Conservation (phyloP, 1,284 basidiomycete species). For the Cutaneotrichosporon curvatum region DNA sequence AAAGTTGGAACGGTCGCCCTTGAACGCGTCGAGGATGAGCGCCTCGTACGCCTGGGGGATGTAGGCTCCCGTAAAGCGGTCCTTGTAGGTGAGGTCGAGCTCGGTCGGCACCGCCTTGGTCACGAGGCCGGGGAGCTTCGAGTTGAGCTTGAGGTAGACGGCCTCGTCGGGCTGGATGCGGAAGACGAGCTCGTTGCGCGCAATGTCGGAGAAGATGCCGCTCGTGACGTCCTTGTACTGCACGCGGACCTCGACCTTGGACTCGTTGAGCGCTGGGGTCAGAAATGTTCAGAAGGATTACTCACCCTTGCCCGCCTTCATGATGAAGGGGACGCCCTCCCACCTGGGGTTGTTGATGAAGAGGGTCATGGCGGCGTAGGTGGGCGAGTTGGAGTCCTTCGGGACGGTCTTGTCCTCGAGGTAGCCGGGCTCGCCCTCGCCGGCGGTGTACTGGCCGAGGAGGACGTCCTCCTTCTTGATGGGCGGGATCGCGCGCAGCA, state of each 20-base stretch:
- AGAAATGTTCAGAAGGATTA: constrained; percentile 1
- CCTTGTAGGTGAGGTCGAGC: constrained; percentile 95
- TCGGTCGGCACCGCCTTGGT: constrained; percentile 86
- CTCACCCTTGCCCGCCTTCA: constrained; percentile 90
- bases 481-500: constrained; percentile 78
- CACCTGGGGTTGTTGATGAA: constrained; percentile 90
- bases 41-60: constrained; percentile 94
- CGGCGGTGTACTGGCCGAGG: constrained; percentile 82
- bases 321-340: constrained; percentile 95
- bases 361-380: constrained; percentile 78
- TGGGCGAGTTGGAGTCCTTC: constrained; percentile 81
- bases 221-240: constrained; percentile 94
- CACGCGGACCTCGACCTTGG: constrained; percentile 91
- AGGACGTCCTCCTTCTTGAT: constrained; percentile 70
- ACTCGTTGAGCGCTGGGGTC: constrained; percentile 76
- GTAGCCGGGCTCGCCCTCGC: constrained; percentile 90
- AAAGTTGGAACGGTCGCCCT: constrained; percentile 58
- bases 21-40: constrained; percentile 80
- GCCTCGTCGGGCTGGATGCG: constrained; percentile 92
- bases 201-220: constrained; percentile 91
- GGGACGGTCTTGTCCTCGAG: constrained; percentile 92
- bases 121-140: constrained; percentile 81
- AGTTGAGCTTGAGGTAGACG: constrained; percentile 89
- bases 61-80: constrained; percentile 75
- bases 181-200: constrained; percentile 89